Conservation (phyloP, 2,329 filamentous ascomycete genomes). For the Colletotrichum salicis region DNA sequence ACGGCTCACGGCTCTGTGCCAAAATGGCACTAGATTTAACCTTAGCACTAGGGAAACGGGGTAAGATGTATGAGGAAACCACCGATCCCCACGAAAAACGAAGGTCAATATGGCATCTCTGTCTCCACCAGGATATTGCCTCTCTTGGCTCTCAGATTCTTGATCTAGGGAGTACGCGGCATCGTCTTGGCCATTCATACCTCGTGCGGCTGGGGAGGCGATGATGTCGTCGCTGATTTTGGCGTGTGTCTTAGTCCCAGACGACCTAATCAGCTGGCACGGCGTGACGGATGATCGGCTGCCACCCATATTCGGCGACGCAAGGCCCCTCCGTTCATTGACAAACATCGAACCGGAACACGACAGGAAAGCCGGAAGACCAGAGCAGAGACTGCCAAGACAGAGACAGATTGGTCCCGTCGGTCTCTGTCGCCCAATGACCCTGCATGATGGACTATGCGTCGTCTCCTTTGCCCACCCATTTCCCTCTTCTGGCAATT, state of each 20-base stretch:
- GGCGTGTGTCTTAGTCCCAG: neutral
- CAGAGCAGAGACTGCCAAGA: constrained; percentile 11
- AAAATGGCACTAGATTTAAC: constrained; percentile 18
- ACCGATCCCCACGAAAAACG: constrained; percentile 8
- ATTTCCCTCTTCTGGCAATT: constrained; percentile 6
- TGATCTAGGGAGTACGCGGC: neutral
- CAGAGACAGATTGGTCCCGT: neutral
- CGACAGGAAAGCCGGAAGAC: neutral
- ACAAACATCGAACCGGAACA: constrained; percentile 13
- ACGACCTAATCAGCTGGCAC: neutral
- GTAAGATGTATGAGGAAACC: neutral
- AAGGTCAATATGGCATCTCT: neutral
- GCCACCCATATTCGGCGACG: constrained; percentile 3
- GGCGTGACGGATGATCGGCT: constrained; percentile 1
- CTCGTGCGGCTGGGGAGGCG: neutral
- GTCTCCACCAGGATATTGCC: neutral
- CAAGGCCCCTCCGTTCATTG: constrained; percentile 19
- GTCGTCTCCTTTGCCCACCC: neutral
- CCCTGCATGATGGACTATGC: neutral
- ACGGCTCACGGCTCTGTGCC: constrained; percentile 11
- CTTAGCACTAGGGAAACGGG: constrained; percentile 1
- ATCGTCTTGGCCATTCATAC: neutral
- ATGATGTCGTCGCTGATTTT: neutral
- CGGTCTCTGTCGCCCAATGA: constrained; percentile 1
- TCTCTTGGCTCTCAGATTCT: neutral